Base-by-base conservation (phyloP, 208 protist species). In the Trypanosoma avium region DNA sequence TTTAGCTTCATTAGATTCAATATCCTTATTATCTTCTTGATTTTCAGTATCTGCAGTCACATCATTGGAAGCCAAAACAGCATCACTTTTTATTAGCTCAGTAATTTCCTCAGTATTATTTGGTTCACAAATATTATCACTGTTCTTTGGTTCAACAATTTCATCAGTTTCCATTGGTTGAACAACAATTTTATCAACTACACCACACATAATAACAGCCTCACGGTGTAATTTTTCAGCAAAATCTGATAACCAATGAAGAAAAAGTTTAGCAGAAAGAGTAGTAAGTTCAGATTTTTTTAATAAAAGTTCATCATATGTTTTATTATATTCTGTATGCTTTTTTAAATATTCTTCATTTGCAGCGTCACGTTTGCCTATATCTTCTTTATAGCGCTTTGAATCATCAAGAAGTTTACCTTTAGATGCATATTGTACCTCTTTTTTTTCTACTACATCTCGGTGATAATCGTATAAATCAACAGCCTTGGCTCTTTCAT, bases 361-460 rank as follows among this genome's bases (percentile, higher is more conserved):
- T 36, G 49, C 21, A 17, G 19, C 24, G n/a, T 55, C 49, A 36
- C 19, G 21, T 30, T 55, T 55, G 29, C 49, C 35, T n/a, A 55
- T 0, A 17, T 55, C 49, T 30, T 55, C 49, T 55, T 55, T 55
- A 17, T 55, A 55, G 5, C 10, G 21, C n/a, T 55, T 55, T 19
- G 49, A 55, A 17, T 36, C 49, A 30, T 55, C 49, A 27, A 55
- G 27, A 35, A 27, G 49, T 55, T 55, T 55, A 35, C 49, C 49
- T 55, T 36, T 55, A n/a, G 49, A 27, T 17, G 49, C 49, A 55
- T 55, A 55, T 52, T 64, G 59, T 29, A 64, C 59, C 22, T 64
- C 59, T 45, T 64, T 64, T 45, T 55, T 64, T 45, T 64, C 59
- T 36, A 53, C 59, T 19, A 64, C 59, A 54, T 64, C 57, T 27